A percentile compares a stretch with the other conserved stretches of the same genome.
Conservation (phyloP, 805 yeast species). For the Babjeviella inositovora region DNA sequence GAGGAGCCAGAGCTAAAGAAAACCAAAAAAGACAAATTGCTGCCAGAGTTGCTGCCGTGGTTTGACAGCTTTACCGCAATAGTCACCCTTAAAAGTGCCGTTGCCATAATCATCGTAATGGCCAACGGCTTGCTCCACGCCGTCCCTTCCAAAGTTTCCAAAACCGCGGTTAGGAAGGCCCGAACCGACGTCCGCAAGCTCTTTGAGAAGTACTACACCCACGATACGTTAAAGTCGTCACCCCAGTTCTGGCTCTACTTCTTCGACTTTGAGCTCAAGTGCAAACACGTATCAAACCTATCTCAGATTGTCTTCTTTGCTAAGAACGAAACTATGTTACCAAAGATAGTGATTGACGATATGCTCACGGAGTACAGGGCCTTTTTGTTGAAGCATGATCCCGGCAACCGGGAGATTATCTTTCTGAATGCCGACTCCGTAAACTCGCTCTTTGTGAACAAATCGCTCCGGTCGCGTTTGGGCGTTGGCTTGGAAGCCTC, state of each 20-base stretch:
- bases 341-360: slow-evolving; percentile 27
- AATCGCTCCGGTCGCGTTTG: slow-evolving; percentile 8
- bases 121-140: no score
- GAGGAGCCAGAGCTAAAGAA: no score
- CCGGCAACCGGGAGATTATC: slow-evolving; percentile 7
- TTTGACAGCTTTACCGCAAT: no score
- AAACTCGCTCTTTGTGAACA: slow-evolving; percentile 11
- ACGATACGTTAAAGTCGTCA: slow-evolving; percentile 18
- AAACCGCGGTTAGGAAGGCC: no score
- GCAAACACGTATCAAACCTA: slow-evolving; percentile 25
- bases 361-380: slow-evolving; percentile 18
- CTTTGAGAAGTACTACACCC: slow-evolving; percentile 8
- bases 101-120: no score
- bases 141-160: no score
- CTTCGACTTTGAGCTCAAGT: slow-evolving; percentile 32
- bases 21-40: no score
- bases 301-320: slow-evolving; percentile 25
- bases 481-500: slow-evolving; percentile 6
- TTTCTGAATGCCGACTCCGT: slow-evolving; percentile 9
- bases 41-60: no score
- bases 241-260: slow-evolving; percentile 39
- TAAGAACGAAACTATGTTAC: slow-evolving; percentile 25
- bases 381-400: slow-evolving; percentile 12
- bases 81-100: no score
- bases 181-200: slow-evolving; percentile 2